A percentile compares a stretch with the other conserved stretches of the same genome.
These are phyloP conservation scores for Coprinopsis cinerea DNA, from an alignment of 768 basidiomycete species.

Conservation along the genomic window DNA sequence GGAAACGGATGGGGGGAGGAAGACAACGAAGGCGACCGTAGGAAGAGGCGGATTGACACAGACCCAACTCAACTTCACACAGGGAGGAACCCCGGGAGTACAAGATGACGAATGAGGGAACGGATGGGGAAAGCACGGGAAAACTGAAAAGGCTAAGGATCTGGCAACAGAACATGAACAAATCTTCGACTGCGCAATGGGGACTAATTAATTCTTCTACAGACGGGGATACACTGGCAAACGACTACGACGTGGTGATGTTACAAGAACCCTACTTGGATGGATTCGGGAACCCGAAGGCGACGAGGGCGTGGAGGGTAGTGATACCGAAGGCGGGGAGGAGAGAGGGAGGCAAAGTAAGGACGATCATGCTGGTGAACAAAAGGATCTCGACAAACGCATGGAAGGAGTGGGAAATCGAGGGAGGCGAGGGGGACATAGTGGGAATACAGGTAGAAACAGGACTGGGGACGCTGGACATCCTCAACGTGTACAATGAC, in stretches of 20 bases:
- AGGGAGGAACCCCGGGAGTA: not conserved
- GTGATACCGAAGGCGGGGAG: constrained; percentile 15
- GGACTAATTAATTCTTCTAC: no score
- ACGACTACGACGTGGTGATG: constrained; percentile 25
- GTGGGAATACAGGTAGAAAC: constrained; percentile 12
- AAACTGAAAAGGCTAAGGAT: not conserved
- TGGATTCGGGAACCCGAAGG: constrained; percentile 12
- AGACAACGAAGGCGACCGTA: no score
- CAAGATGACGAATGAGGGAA: not conserved
- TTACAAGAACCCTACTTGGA: constrained; percentile 36
- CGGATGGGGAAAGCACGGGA: not conserved
- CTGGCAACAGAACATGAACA: not conserved
- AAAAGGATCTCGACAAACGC: constrained; percentile 9
- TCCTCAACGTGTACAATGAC: constrained; percentile 20
- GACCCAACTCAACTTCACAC: not conserved
- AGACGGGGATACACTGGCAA: not conserved
- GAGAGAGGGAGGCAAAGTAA: not conserved
- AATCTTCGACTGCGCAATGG: not conserved
- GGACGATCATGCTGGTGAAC: constrained; percentile 19
- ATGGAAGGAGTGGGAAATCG: constrained; percentile 14
- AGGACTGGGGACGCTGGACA: not conserved
- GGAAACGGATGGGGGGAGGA: not conserved
- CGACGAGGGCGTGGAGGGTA: constrained; percentile 13
- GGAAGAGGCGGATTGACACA: no score
- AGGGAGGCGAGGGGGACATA: constrained; percentile 13